A percentile compares a stretch with the other conserved stretches of the same genome.
Conservation (phyloP, 331 rosid genomes). For the Malus hybrid region DNA sequence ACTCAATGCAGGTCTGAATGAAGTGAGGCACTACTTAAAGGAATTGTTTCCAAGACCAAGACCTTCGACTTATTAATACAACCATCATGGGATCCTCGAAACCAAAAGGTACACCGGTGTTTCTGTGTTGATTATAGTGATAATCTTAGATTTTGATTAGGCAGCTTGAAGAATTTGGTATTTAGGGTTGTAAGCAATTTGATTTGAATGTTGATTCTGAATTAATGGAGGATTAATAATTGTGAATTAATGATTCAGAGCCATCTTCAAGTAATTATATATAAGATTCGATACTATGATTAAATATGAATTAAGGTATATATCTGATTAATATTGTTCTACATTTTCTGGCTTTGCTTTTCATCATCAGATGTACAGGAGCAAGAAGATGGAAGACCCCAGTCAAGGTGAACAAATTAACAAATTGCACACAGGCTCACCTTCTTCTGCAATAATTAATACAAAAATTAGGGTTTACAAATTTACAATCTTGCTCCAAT, state of each 20-base stretch:
- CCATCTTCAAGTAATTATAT: no score
- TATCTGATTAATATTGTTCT: no score
- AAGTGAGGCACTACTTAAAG: conserved; percentile 24
- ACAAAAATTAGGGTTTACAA: background rate
- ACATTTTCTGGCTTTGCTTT: no score
- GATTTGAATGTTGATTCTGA: background rate
- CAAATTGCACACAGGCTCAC: background rate
- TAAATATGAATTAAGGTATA: no score
- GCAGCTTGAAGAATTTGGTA: background rate
- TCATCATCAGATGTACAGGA: background rate
- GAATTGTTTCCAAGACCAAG: conserved; percentile 22
- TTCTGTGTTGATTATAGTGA: background rate
- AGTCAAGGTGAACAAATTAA: conserved; percentile 16
- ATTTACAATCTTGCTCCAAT: background rate
- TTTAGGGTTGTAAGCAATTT: background rate
- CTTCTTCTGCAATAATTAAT: background rate
- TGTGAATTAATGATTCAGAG: background rate
- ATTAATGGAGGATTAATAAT: no score
- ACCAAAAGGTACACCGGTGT: conserved; percentile 12
- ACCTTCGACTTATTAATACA: conserved; percentile 28
- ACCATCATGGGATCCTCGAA: conserved; percentile 23
- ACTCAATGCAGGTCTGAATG: conserved; percentile 8
- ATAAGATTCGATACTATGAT: no score
- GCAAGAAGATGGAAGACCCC: conserved; percentile 40
- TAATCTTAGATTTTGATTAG: background rate